A percentile compares a stretch with the other conserved stretches of the same genome.
Conservation (phyloP, 1,284 basidiomycete genomes). For the Ceratobasidium sp. region DNA sequence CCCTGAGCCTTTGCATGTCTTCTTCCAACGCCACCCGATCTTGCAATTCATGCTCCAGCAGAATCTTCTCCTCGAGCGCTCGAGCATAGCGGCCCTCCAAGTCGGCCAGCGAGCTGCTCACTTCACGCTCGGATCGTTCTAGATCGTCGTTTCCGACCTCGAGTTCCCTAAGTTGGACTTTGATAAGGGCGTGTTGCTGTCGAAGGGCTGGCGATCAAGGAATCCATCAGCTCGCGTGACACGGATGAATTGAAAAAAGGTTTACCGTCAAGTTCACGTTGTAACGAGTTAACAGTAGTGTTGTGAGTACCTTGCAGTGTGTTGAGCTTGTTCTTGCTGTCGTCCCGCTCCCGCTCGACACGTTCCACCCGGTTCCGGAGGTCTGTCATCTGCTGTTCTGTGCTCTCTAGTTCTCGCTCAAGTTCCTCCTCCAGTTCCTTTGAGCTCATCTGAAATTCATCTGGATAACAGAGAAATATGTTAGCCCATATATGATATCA, state of each 20-base stretch:
- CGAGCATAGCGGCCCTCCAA: slow-evolving; percentile 91
- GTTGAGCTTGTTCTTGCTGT: slow-evolving; percentile 95
- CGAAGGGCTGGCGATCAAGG: slow-evolving; percentile 64
- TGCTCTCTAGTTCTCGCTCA: slow-evolving; percentile 87
- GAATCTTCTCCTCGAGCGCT: slow-evolving; percentile 94
- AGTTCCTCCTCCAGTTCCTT: slow-evolving; percentile 94
- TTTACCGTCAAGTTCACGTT: slow-evolving; percentile 82
- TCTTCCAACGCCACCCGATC: slow-evolving; percentile 92
- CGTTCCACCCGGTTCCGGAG: slow-evolving; percentile 79
- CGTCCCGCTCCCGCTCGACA: slow-evolving; percentile 85
- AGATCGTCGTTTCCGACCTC: slow-evolving; percentile 98
- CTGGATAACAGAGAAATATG: slow-evolving; percentile 53
- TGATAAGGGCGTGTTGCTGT: slow-evolving; percentile 82
- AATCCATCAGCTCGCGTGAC: slow-evolving; percentile 41
- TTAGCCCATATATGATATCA: slow-evolving; percentile 45
- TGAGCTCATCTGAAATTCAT: slow-evolving; percentile 91
- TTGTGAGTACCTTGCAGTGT: slow-evolving; percentile 90
- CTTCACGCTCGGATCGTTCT: slow-evolving; percentile 84
- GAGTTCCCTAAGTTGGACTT: slow-evolving; percentile 86
- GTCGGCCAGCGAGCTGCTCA: slow-evolving; percentile 91
- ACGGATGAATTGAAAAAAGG: slow-evolving; percentile 43
- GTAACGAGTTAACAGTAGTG: slow-evolving; percentile 84
- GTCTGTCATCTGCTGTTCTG: slow-evolving; percentile 87
- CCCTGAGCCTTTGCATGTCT: slow-evolving; percentile 90
- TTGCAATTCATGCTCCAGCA: slow-evolving; percentile 96